Base-by-base conservation (phyloP, 1,284 basidiomycete genomes). In the Thecaphora thlaspeos region DNA sequence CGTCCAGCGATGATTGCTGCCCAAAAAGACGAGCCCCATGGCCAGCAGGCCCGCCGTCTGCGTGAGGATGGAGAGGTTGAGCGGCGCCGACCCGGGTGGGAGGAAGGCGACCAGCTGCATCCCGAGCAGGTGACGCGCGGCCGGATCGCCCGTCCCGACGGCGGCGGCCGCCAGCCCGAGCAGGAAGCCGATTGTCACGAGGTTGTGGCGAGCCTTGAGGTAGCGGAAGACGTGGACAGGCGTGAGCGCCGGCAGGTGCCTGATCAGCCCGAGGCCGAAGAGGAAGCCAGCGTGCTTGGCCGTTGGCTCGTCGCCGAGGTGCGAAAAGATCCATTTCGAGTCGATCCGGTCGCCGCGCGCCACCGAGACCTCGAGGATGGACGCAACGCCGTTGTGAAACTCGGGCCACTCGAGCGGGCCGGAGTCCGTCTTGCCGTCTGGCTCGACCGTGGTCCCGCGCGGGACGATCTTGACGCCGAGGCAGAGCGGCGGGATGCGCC, bases 281-380 rank as follows among this genome's bases (percentile, higher is more conserved):
- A 99, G 81, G 80, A 97, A 93, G 0, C 95, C 95, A 15, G 92
- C 95, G 73, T 98, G 94, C 87, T 93, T 94, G 0, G 91, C 90
- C 58, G 88, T 90, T 72, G 60, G 52, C 40, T 66, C 61, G 17
- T 57, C 56, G 14, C 57, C 59, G 24, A 68, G 61, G 41, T 73
- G 69, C 9, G 62, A 64, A 56, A 73, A 76, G 51, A 76, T 72
- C 75, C 75, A 77, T 43, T 69, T 68, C 8, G 68, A 70, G 36
- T 76, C 75, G 37, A 76, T 41, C 10, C 30, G 41, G 32, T 91
- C 89, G 38, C 92, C 84, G 18, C 86, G 85, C 47, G 82, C 81
- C 41, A 70, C 38, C n/a, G 87, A 84, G n/a, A 86, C 83, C 51
- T 73, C 63, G 0, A 99, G 79, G 2, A 88, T 94, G 2, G 91